These are phyloP conservation scores for Rhizopogon roseolus DNA, from an alignment of 768 basidiomycete genomes.

Conservation along the genomic window DNA sequence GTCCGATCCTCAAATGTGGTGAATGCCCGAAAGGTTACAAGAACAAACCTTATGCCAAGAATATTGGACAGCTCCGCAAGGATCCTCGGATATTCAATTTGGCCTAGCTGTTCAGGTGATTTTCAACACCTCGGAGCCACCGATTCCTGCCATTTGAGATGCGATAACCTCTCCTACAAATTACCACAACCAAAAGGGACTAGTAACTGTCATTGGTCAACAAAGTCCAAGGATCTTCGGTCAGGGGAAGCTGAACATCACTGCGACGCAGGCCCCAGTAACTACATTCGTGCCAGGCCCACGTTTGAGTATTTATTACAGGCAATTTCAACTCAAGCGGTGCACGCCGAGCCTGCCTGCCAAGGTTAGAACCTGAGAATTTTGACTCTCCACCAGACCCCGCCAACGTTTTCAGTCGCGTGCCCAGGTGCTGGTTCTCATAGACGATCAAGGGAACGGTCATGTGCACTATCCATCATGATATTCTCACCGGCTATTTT, in stretches of 20 bases:
- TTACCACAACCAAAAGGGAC: conserved; percentile 92
- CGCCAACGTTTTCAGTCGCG: conserved; percentile 78
- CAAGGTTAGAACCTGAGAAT: conserved; percentile 79
- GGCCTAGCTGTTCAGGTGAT: too few species aligned
- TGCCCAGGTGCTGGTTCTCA: conserved; percentile 85
- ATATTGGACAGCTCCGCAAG: too few species aligned
- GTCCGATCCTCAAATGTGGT: too few species aligned
- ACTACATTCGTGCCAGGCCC: conserved; percentile 48
- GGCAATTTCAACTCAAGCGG: conserved; percentile 75
- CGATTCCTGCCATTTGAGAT: too few species aligned
- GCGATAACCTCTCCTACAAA: too few species aligned
- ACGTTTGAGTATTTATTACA: conserved; percentile 42
- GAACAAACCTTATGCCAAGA: too few species aligned
- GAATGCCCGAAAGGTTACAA: too few species aligned
- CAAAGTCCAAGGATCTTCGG: conserved; percentile 68
- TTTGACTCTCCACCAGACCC: conserved; percentile 72
- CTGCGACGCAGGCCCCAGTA: conserved; percentile 73
- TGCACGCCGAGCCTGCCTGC: conserved; percentile 59
- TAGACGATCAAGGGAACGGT: conserved; percentile 83
- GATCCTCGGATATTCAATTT: too few species aligned
- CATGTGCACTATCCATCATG: too few species aligned
- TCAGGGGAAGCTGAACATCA: conserved; percentile 74
- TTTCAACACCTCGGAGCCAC: too few species aligned
- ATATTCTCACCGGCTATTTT: too few species aligned
- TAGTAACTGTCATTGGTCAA: conserved; percentile 61